These are phyloP conservation scores for Uronychia binucleata DNA, from an alignment of 73 alveolate genomes.

Conservation along the genomic window DNA sequence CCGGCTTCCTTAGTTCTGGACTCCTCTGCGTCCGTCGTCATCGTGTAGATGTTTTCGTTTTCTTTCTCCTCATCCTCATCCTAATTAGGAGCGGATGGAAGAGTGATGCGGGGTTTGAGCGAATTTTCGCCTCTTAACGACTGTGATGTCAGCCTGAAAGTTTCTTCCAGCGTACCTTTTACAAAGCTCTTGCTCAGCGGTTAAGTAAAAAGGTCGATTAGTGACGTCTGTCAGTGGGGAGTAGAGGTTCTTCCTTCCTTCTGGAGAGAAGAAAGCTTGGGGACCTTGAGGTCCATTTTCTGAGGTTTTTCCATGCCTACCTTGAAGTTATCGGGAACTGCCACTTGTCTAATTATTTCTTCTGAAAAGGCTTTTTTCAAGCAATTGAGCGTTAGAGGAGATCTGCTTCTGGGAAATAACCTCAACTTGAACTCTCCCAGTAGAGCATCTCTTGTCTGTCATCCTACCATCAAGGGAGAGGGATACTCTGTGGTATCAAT, in stretches of 20 bases:
- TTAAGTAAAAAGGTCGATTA: not conserved
- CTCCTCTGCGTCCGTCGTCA: not conserved
- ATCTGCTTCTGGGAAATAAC: not conserved
- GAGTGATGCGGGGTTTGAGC: no score
- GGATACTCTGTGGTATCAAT: not conserved
- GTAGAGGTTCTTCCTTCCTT: not conserved
- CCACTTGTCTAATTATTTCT: not conserved
- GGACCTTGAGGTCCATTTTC: not conserved
- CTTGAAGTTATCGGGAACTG: not conserved
- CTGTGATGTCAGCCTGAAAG: no score
- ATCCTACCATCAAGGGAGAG: not conserved
- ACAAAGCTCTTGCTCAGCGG: not conserved
- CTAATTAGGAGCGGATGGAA: no score
- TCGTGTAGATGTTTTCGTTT: no score
- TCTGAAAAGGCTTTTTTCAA: not conserved
- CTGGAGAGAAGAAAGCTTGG: not conserved
- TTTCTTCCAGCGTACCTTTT: no score
- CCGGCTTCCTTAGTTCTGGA: no score
- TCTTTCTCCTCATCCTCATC: no score
- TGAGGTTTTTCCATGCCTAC: not conserved
- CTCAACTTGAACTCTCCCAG: not conserved
- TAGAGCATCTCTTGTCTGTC: not conserved
- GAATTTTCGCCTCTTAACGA: no score
- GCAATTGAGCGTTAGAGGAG: not conserved
- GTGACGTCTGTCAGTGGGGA: not conserved